phyloP scores from a whole-genome alignment of 805 yeast genomes.

The Starmerella ratchasimensis region DNA sequence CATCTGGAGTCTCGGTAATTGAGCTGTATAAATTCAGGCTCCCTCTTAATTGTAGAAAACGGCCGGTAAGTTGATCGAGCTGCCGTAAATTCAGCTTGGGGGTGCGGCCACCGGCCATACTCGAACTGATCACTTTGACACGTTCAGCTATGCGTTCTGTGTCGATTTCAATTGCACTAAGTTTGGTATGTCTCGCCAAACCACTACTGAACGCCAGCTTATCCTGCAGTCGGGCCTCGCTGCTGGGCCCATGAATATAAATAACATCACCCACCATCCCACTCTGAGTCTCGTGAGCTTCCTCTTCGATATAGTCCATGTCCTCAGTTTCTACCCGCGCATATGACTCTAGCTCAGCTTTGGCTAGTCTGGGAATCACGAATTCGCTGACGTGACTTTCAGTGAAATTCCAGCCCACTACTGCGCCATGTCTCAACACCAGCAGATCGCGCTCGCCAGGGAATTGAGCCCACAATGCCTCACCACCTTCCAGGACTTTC shows the following conservation, averaged over 20 bases:
- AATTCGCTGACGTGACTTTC: constrained; percentile 36
- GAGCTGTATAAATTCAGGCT: constrained; percentile 76
- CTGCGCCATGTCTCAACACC: constrained; percentile 60
- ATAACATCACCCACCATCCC: constrained; percentile 58
- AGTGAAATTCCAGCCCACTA: constrained; percentile 70
- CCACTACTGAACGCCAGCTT: constrained; percentile 86
- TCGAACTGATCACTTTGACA: constrained; percentile 52
- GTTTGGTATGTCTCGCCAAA: constrained; percentile 68
- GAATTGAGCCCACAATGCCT: constrained; percentile 35
- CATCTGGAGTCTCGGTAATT: constrained; percentile 80
- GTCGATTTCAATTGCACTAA: constrained; percentile 63
- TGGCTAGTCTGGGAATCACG: constrained; percentile 36
- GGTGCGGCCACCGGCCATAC: constrained; percentile 45
- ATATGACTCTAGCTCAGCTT: constrained; percentile 37
- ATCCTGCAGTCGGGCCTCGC: constrained; percentile 44
- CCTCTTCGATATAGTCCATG: constrained; percentile 55
- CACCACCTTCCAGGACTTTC: constrained; percentile 39
- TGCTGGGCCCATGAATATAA: constrained; percentile 40
- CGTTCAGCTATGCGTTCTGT: constrained; percentile 53
- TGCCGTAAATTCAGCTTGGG: constrained; percentile 38
- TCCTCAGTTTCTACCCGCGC: constrained; percentile 62
- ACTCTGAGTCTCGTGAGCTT: constrained; percentile 27
- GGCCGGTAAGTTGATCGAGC: constrained; percentile 56
- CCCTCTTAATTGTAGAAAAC: constrained; percentile 62
- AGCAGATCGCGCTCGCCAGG: constrained; percentile 42